A percentile compares a stretch with the other conserved stretches of the same genome.
Conservation (phyloP, 2,329 filamentous ascomycete genomes). For the Diaporthe capsici region DNA sequence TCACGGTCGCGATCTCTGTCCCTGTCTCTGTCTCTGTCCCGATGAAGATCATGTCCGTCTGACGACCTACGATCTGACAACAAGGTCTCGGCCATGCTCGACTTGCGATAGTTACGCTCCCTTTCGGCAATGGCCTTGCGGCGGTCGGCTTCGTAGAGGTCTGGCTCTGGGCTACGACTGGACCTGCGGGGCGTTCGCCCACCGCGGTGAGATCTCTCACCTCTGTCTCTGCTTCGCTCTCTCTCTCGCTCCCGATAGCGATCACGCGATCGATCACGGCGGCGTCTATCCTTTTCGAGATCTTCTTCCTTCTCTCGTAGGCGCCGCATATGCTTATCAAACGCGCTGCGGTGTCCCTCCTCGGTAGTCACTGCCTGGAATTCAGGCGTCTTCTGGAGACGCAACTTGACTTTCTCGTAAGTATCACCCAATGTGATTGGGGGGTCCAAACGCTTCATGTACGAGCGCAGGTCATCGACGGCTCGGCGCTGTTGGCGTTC, state of each 20-base stretch:
- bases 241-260: constrained; percentile 68
- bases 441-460: constrained; percentile 91
- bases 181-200: constrained; percentile 67
- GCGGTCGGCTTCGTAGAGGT: constrained; percentile 95
- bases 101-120: constrained; percentile 92
- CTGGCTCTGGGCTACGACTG: constrained; percentile 90
- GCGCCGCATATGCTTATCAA: constrained; percentile 92
- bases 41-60: constrained; percentile 62
- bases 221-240: constrained; percentile 58
- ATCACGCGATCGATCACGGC: constrained; percentile 63
- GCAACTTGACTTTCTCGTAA: constrained; percentile 88
- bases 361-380: constrained; percentile 88
- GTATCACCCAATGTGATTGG: constrained; percentile 83
- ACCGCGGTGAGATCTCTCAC: constrained; percentile 75
- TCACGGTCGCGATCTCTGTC: constrained; percentile 53
- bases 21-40: constrained; percentile 55
- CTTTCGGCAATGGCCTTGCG: constrained; percentile 94
- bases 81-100: constrained; percentile 76
- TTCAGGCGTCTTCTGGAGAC: constrained; percentile 85
- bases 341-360: constrained; percentile 84
- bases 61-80: constrained; percentile 66
- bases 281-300: constrained; percentile 71
- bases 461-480: constrained; percentile 85
- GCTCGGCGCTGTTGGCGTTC: constrained; percentile 90
- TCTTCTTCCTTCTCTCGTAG: constrained; percentile 94